Conservation (phyloP, 306 rosid genomes). For the Cucumis hystrix region DNA sequence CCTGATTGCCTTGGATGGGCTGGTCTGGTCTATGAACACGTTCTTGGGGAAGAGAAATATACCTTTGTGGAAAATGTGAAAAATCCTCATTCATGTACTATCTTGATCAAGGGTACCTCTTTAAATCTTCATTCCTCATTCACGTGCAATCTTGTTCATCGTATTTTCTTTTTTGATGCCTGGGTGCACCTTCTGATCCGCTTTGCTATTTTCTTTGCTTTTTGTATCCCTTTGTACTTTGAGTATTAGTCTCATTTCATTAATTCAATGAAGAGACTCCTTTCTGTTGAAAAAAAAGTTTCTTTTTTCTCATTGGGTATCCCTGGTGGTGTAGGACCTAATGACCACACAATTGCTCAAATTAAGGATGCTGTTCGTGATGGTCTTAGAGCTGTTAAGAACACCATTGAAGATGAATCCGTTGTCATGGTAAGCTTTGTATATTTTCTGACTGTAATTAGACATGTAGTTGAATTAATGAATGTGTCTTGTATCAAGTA, state of each 20-base stretch:
- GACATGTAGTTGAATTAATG: background rate
- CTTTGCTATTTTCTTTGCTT: no score
- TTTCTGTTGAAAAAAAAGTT: no score
- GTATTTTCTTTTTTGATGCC: constrained; percentile 25
- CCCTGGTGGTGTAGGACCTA: constrained; percentile 59
- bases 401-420: constrained; percentile 91
- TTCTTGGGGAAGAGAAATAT: constrained; percentile 93
- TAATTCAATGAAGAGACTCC: no score
- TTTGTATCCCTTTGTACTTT: no score
- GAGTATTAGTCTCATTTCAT: no score
- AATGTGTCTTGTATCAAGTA: background rate
- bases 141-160: background rate
- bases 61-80: constrained; percentile 89
- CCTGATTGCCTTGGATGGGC: constrained; percentile 97
- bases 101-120: constrained; percentile 74
- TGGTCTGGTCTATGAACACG: constrained; percentile 91
- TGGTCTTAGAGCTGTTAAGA: constrained; percentile 92
- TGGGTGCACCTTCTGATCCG: no score
- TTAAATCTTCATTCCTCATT: background rate
- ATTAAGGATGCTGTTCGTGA: constrained; percentile 98
- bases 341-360: constrained; percentile 96
- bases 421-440: constrained; percentile 47
- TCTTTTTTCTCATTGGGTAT: background rate
- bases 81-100: constrained; percentile 90
- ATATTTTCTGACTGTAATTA: background rate